Evolutionary conservation across 148 eudicot genomes (phyloP), one percentile per base, ranked within the genome.

Genomic region (Euryodendron excelsum): DNA sequence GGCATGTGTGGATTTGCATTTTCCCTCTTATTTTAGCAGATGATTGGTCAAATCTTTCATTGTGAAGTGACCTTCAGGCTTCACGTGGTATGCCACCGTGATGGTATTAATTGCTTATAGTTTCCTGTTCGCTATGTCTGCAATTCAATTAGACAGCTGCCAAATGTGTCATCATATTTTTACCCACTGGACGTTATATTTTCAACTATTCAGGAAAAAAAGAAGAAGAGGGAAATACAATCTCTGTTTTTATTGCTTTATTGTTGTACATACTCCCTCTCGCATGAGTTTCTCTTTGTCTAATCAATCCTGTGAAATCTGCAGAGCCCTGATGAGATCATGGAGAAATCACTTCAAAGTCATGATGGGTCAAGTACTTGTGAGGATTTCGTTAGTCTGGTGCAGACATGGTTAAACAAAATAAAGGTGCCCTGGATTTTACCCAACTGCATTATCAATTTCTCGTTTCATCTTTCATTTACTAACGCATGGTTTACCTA

Each of bases 321-420:
- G 83, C 92, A 94, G 98, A 89, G 95, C 79, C 93, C 85, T 71
- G 97, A 92, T 84, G 98, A 94, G 84, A 94, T 94, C 62, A 77
- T 87, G 80, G 95, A 94, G 47, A 94, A 91, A 78, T 88, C 91
- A 65, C 98, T 94, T 69, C 75, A 65, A 66, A 89, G 89, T 81
- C 84, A 61, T 81, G 97, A 91, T 88, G 93, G 95, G 47, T 88
- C 91, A 81, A 85, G 81, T 52, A 75, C 73, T 58, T 94, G 97
- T 79, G 87, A 91, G 82, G 95, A 94, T 80, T 94, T 94, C 86
- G 86, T 92, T 76, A 77, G 86, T 80, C 83, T 80, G 81, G 97
- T 87, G 12, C 97, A 92, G 86, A 86, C 86, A 48, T 94, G 98
- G 97, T 85, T 91, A 82, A 84, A 81, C 85, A 94, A 92, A 85